A percentile compares a stretch with the other conserved stretches of the same genome.
Conservation (phyloP, 305 asterid genomes). For the Solanum hybrid region DNA sequence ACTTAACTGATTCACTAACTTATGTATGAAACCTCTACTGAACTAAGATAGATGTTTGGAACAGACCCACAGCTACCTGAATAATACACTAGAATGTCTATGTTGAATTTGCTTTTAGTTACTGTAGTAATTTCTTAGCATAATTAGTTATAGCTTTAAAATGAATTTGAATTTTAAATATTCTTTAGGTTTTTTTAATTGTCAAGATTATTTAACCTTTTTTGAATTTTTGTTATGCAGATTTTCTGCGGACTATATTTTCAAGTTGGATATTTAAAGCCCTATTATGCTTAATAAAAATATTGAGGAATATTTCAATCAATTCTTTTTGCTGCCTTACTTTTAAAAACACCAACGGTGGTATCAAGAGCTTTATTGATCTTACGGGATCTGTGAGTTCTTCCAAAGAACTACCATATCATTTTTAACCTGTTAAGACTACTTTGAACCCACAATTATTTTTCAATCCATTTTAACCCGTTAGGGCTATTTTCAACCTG, state of each 20-base stretch:
- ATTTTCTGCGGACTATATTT: neutral
- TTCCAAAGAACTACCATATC: neutral
- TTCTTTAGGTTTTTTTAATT: neutral
- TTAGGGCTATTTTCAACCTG: neutral
- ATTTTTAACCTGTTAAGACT: too few species aligned
- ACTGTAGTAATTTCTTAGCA: neutral
- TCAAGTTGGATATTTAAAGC: neutral
- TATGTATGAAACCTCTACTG: neutral
- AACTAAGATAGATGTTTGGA: neutral
- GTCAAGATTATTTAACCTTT: neutral
- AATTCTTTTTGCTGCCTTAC: too few species aligned
- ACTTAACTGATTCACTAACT: neutral
- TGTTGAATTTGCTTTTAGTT: neutral
- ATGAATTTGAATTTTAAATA: neutral
- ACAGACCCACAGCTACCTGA: accelerated
- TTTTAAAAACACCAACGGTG: too few species aligned
- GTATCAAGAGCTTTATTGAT: neutral
- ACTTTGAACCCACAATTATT: neutral
- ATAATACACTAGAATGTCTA: too few species aligned
- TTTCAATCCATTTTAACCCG: neutral
- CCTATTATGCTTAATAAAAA: neutral
- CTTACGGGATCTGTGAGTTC: neutral
- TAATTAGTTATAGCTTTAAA: neutral
- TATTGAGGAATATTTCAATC: too few species aligned
- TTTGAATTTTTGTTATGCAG: neutral